Conservation (phyloP, 2,329 filamentous ascomycete species). For the Cladophialophora carrionii region DNA sequence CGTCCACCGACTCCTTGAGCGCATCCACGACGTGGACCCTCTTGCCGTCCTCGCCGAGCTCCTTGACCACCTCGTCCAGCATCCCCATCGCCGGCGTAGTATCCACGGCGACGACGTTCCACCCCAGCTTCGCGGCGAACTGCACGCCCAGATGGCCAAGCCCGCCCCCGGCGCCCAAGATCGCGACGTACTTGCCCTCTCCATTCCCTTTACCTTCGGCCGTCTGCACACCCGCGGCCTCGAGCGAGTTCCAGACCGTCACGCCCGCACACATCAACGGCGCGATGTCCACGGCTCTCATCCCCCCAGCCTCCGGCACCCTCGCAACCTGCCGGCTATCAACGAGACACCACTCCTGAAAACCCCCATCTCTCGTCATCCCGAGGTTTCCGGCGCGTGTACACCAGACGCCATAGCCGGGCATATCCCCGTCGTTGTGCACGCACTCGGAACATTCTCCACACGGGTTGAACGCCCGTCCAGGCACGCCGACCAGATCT, state of each 20-base stretch:
- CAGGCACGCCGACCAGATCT: slow-evolving; percentile 30
- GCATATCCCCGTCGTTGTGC: slow-evolving; percentile 30
- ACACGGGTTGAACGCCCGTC: slow-evolving; percentile 26
- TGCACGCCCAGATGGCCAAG: slow-evolving; percentile 42
- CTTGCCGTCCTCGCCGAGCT: slow-evolving; percentile 28
- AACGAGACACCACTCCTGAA: slow-evolving; percentile 38
- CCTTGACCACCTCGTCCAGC: slow-evolving; percentile 39
- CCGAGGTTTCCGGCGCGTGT: slow-evolving; percentile 28
- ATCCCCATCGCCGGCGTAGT: slow-evolving; percentile 36
- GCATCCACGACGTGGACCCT: slow-evolving; percentile 48
- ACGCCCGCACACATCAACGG: slow-evolving; percentile 52
- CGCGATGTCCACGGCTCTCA: slow-evolving; percentile 47
- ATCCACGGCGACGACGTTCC: slow-evolving; percentile 46
- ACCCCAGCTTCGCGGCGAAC: slow-evolving; percentile 45
- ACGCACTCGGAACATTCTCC: slow-evolving; percentile 32
- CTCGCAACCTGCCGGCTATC: slow-evolving; percentile 38
- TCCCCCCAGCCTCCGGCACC: slow-evolving; percentile 38
- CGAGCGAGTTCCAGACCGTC: slow-evolving; percentile 50
- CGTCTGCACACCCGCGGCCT: slow-evolving; percentile 37
- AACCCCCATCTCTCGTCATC: slow-evolving; percentile 36
- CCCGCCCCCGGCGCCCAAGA: slow-evolving; percentile 44
- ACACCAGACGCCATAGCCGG: slow-evolving; percentile 35
- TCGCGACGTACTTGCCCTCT: slow-evolving; percentile 46
- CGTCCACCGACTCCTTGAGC: slow-evolving; percentile 41
- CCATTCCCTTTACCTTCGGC: slow-evolving; percentile 29